phyloP scores from a whole-genome alignment of 495 filamentous ascomycete species.

The Podospora pseudopauciseta region DNA sequence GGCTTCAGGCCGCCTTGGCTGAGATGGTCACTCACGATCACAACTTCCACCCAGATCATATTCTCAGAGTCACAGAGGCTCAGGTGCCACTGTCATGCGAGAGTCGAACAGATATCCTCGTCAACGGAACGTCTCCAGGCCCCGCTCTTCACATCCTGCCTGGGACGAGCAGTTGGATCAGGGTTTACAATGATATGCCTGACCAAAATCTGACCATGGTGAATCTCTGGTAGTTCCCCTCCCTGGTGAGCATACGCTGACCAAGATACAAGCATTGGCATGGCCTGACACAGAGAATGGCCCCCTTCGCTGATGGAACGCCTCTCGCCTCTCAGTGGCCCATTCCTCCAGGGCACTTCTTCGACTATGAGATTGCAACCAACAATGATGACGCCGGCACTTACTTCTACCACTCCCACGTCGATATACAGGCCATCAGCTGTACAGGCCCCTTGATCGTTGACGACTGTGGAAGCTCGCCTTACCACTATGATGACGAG shows the following conservation, averaged over 20 bases:
- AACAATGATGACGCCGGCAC: conserved; percentile 49
- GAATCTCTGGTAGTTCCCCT: conserved; percentile 11
- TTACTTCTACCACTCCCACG: conserved; percentile 61
- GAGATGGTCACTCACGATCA: conserved; percentile 31
- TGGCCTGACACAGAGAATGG: conserved; percentile 51
- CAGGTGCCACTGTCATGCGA: conserved; percentile 44
- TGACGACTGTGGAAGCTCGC: conserved; percentile 41
- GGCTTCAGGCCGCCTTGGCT: conserved; percentile 10
- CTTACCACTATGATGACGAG: conserved; percentile 55
- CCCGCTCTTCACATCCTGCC: conserved; percentile 47
- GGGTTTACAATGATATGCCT: conserved; percentile 57
- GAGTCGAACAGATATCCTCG: conserved; percentile 40
- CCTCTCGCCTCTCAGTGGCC: conserved; percentile 55
- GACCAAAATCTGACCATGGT: conserved; percentile 55
- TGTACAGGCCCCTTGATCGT: conserved; percentile 54
- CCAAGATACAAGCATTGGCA: conserved; percentile 52
- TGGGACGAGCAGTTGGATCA: conserved; percentile 51
- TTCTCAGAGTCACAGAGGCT: conserved; percentile 44
- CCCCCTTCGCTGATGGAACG: conserved; percentile 56
- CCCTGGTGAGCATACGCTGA: neutral
- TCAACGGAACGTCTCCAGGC: conserved; percentile 55
- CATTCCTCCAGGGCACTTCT: conserved; percentile 55
- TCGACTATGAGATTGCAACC: conserved; percentile 58
- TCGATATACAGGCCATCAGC: conserved; percentile 53
- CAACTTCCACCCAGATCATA: conserved; percentile 48